Evolutionary conservation across 768 basidiomycete genomes (phyloP).

Genomic region (Boletus sp.): DNA sequence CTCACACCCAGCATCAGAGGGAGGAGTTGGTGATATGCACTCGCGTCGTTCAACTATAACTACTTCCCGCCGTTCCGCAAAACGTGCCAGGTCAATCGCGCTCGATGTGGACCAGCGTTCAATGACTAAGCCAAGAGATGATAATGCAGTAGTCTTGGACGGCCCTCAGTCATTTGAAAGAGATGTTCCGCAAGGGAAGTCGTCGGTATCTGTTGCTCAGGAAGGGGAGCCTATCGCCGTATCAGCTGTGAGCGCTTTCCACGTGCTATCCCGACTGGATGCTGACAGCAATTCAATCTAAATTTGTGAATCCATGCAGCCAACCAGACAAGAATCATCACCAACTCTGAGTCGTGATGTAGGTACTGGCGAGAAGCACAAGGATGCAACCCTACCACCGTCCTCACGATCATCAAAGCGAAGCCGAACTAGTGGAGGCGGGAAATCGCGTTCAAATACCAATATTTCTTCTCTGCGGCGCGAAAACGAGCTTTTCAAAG

Average conservation of each 20-base stretch:
- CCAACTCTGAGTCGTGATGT: neutral
- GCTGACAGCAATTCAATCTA: neutral
- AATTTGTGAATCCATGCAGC: neutral
- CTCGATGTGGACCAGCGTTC: neutral
- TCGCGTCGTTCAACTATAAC: neutral
- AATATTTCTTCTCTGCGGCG: constrained; percentile 79
- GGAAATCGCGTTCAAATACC: constrained; percentile 37
- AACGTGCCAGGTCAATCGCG: neutral
- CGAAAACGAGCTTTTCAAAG: constrained; percentile 73
- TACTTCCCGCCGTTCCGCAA: neutral
- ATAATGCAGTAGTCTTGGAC: neutral
- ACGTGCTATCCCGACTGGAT: neutral
- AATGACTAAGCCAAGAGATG: neutral
- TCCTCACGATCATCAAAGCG: constrained; percentile 23
- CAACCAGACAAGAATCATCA: neutral
- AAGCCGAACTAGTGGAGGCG: constrained; percentile 12
- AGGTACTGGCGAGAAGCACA: constrained; percentile 15
- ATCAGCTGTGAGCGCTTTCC: constrained; percentile 4
- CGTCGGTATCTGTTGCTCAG: neutral
- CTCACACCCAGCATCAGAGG: neutral
- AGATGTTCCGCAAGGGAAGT: neutral
- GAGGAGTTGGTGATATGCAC: neutral
- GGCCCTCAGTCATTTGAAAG: neutral
- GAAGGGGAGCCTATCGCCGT: neutral
- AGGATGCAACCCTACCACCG: neutral